A percentile compares a stretch with the other conserved stretches of the same genome.
phyloP scores from a whole-genome alignment of 345 rosid genomes.

The Xanthoceras sorbifolium region DNA sequence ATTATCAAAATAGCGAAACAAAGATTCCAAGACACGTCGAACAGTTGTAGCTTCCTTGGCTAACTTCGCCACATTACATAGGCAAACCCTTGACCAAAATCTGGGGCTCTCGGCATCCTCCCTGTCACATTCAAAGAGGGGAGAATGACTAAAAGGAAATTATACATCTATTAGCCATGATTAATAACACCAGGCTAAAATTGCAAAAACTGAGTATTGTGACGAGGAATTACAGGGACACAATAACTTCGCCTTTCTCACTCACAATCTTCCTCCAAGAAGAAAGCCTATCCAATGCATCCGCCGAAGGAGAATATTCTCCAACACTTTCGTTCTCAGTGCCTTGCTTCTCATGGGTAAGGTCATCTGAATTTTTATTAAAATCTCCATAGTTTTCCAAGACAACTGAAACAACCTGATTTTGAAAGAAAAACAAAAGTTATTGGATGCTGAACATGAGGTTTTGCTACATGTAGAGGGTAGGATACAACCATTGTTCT shows the following conservation, averaged over 20 bases:
- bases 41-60: constrained; percentile 75
- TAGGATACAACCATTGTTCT: neutral
- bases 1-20: constrained; percentile 67
- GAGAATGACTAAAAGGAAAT: neutral
- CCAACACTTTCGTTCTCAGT: constrained; percentile 28
- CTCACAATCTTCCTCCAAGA: constrained; percentile 64
- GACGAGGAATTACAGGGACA: constrained; percentile 50
- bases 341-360: constrained; percentile 27
- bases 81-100: constrained; percentile 75
- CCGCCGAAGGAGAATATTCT: constrained; percentile 33
- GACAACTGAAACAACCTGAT: constrained; percentile 66
- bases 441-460: neutral
- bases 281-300: constrained; percentile 46
- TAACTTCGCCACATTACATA: constrained; percentile 59
- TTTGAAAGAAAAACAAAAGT: constrained; percentile 4
- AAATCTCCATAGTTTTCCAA: constrained; percentile 62
- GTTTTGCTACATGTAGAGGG: neutral
- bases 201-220: neutral
- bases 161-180: constrained; percentile 5
- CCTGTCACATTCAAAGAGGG: constrained; percentile 30
- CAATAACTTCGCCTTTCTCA: constrained; percentile 60
- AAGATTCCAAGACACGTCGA: constrained; percentile 66
- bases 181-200: constrained; percentile 12
- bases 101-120: constrained; percentile 55
- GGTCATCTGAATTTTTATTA: constrained; percentile 24